These are phyloP conservation scores for Collariella sp. DNA, from an alignment of 495 filamentous ascomycete genomes.

Conservation along the genomic window DNA sequence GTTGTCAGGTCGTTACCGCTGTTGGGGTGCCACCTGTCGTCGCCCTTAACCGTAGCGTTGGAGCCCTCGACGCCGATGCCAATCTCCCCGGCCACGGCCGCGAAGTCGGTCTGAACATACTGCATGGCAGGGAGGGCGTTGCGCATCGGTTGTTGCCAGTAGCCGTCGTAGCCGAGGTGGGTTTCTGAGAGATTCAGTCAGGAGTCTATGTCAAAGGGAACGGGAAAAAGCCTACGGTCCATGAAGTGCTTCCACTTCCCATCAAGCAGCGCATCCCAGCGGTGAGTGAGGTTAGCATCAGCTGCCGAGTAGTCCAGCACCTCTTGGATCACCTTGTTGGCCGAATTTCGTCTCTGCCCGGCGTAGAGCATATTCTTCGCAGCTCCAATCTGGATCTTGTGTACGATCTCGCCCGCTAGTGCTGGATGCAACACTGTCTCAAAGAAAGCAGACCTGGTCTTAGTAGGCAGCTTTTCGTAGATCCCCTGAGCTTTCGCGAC, in stretches of 20 bases:
- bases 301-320: constrained; percentile 51
- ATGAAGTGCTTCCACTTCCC: constrained; percentile 73
- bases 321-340: constrained; percentile 52
- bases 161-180: constrained; percentile 44
- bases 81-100: constrained; percentile 52
- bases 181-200: constrained; percentile 33
- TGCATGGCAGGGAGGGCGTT: constrained; percentile 54
- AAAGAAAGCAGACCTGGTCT: constrained; percentile 52
- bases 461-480: constrained; percentile 43
- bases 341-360: constrained; percentile 54
- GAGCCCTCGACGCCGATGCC: constrained; percentile 57
- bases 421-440: constrained; percentile 62
- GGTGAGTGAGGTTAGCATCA: constrained; percentile 52
- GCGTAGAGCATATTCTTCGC: constrained; percentile 57
- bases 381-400: constrained; percentile 52
- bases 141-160: constrained; percentile 66
- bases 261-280: constrained; percentile 53
- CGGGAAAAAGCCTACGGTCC: constrained; percentile 38
- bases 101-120: constrained; percentile 48
- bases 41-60: constrained; percentile 58
- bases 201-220: neutral
- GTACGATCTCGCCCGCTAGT: constrained; percentile 51
- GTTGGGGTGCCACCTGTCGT: constrained; percentile 55
- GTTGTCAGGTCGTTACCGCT: constrained; percentile 47
- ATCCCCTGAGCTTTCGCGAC: constrained; percentile 45